Evolutionary conservation across 805 yeast genomes (phyloP), one percentile per base, ranked within the genome.

Genomic region (Cyberlindnera samutprakarnensis): DNA sequence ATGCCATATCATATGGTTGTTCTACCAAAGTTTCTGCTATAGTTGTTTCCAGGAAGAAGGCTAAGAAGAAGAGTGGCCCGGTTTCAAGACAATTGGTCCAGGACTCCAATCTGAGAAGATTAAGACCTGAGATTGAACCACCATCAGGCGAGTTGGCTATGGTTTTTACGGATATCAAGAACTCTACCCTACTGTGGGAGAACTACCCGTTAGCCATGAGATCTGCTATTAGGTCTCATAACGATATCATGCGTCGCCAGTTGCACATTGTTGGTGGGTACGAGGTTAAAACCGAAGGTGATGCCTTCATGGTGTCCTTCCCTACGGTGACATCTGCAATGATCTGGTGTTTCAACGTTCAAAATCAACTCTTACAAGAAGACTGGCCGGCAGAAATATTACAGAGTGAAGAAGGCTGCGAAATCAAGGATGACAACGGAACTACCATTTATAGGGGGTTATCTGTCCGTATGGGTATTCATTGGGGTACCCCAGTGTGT

Each of bases 201-300:
- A 66, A 84, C 7, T 80, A 76, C 49, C 95, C 96, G 2, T 73
- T 75, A 31, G 94, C 96, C 0, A 92, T 92, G 99, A 68, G 96
- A 55, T 79, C 95, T 2, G 97, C 98, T 0, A 92, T 92, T 51
- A 86, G 87, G 58, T 81, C 85, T 4, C 99, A 92, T 57, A 92
- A 92, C 53, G 73, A 84, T 15, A 73, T 92, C 19, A 92, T 92
- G 98, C 75, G 99, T 51, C 72, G 97, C 30, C 94, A 86, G 44
- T 61, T 92, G 41, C 72, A 96, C 45, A 78, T 88, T 29, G 85
- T 84, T 51, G 96, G 97, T 22, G 99, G 98, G 2, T 92, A 92
- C 54, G 99, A 92, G 56, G 98, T 92, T 18, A 92, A 92, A 55
- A 92, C 96, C 2, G 99, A 92, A 74, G 99, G 99, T 52, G 99